Evolutionary conservation across 257 asterid species (phyloP).

Genomic region (Petunia secreta): DNA sequence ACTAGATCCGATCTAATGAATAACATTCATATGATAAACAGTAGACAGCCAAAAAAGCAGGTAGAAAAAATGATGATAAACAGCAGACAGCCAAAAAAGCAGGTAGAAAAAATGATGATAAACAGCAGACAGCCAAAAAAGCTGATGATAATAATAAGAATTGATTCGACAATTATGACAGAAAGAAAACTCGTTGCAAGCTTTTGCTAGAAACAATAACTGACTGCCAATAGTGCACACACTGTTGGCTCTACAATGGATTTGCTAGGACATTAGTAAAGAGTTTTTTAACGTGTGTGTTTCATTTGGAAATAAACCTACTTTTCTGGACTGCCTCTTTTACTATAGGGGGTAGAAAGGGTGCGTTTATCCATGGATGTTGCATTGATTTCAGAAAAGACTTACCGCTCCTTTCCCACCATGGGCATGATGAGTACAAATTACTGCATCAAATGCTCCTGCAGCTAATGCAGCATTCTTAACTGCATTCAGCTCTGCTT

Average conservation of each 20-base stretch:
- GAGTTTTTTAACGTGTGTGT: background rate
- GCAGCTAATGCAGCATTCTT: slow-evolving; percentile 77
- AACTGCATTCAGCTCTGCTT: slow-evolving; percentile 82
- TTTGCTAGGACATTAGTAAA: background rate
- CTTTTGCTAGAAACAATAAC: background rate
- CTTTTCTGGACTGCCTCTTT: background rate
- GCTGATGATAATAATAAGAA: background rate
- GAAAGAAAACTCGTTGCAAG: slow-evolving; percentile 5
- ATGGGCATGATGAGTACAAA: slow-evolving; percentile 94
- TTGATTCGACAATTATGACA: background rate
- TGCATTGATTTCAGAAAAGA: slow-evolving; percentile 23
- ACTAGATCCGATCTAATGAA: background rate
- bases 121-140: background rate
- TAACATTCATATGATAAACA: background rate
- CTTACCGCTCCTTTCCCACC: slow-evolving; percentile 99
- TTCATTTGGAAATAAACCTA: background rate
- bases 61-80: background rate
- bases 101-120: background rate
- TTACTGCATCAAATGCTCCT: slow-evolving; percentile 94
- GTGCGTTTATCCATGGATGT: background rate
- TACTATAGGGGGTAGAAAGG: background rate
- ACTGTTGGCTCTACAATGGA: background rate
- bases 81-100: background rate
- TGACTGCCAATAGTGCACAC: background rate
- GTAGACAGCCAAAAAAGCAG: background rate